Evolutionary conservation across 129 eudicot genomes (phyloP).

Genomic region (Helianthus tuberosus): DNA sequence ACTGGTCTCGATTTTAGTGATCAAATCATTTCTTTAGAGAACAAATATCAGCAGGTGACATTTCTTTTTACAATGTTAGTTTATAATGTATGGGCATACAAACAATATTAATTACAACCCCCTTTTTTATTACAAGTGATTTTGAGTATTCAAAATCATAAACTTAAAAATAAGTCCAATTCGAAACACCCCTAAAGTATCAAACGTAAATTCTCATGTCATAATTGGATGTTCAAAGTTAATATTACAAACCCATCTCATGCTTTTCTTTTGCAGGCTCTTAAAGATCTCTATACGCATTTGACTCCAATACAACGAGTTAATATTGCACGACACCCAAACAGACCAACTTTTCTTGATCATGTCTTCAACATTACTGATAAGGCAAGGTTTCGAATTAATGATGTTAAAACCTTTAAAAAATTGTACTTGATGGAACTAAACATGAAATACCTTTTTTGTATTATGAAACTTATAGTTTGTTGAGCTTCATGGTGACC

Average conservation of each 20-base stretch:
- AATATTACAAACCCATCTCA: not conserved
- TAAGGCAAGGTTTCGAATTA: slow-evolving; percentile 45
- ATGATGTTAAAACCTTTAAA: not conserved
- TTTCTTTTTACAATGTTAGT: slow-evolving; percentile 7
- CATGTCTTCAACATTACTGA: slow-evolving; percentile 90
- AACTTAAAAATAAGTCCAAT: not conserved
- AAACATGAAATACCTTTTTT: slow-evolving; percentile 4
- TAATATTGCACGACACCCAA: slow-evolving; percentile 89
- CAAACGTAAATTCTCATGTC: not conserved
- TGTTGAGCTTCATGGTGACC: slow-evolving; percentile 96
- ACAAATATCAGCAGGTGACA: slow-evolving; percentile 77
- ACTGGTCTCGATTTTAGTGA: slow-evolving; percentile 88
- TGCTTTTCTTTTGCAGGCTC: slow-evolving; percentile 59
- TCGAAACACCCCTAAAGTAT: not conserved
- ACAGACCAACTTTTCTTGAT: slow-evolving; percentile 96
- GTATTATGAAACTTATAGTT: slow-evolving; percentile 46
- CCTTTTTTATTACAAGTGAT: not conserved
- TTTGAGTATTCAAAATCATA: slow-evolving; percentile 4
- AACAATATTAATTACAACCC: not conserved
- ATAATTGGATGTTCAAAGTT: not conserved
- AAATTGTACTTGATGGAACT: slow-evolving; percentile 9
- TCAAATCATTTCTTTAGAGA: slow-evolving; percentile 68
- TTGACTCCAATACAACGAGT: slow-evolving; percentile 93
- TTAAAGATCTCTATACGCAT: slow-evolving; percentile 73
- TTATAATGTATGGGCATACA: not conserved